Evolutionary conservation across 1,139 yeast species (phyloP).

Genomic region (Geotrichum klebahnii): DNA sequence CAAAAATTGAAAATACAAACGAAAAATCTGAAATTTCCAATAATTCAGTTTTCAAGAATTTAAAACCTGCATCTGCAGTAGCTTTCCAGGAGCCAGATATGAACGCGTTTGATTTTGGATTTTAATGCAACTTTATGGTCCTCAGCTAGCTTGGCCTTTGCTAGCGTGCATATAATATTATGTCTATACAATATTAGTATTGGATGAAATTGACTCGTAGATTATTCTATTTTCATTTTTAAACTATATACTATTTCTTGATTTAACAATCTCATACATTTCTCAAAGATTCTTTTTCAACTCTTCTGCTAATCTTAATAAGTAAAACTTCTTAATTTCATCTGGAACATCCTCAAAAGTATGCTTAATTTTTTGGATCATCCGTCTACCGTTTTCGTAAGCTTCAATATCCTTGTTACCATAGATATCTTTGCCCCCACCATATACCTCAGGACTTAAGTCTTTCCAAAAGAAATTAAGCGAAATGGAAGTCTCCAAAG

Average conservation of each 20-base stretch:
- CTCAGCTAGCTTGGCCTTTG: too few relatives aligned
- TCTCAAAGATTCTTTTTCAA: conserved; percentile 25
- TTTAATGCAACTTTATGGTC: conserved; percentile 5
- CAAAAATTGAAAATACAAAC: neutral
- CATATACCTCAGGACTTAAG: conserved; percentile 30
- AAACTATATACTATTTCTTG: conserved; percentile 31
- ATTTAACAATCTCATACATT: conserved; percentile 1
- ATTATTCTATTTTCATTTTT: conserved; percentile 51
- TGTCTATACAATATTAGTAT: too few relatives aligned
- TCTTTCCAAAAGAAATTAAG: conserved; percentile 41
- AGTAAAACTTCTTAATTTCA: conserved; percentile 32
- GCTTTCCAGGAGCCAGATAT: conserved; percentile 74
- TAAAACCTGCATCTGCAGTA: conserved; percentile 48
- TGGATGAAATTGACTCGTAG: neutral
- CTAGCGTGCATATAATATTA: too few relatives aligned
- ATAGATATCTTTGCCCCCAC: conserved; percentile 39
- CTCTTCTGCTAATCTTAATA: conserved; percentile 33
- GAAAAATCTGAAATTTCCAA: conserved; percentile 11
- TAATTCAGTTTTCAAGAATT: conserved; percentile 15
- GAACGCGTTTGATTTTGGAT: conserved; percentile 68
- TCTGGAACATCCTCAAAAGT: conserved; percentile 32
- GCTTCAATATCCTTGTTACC: conserved; percentile 39
- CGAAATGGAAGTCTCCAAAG: conserved; percentile 36
- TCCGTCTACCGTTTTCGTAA: conserved; percentile 36
- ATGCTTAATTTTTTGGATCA: conserved; percentile 28